A percentile compares a stretch with the other conserved stretches of the same genome.
These are phyloP conservation scores for Macadamia integrifolia DNA, from an alignment of 164 flowering plant species.

Conservation along the genomic window DNA sequence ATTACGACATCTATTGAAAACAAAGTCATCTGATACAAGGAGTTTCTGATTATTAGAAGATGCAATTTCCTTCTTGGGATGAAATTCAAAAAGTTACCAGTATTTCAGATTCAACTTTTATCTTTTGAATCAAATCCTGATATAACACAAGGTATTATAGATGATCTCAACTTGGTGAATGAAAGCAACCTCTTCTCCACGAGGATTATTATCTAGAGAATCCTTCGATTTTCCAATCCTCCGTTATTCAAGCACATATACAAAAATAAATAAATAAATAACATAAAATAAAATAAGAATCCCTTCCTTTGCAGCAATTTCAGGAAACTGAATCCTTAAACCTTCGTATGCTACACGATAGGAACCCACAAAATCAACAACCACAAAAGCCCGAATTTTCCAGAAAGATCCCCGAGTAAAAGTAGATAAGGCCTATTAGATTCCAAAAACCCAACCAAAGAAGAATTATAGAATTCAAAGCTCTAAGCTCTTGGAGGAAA, in stretches of 20 bases:
- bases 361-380: too few species aligned
- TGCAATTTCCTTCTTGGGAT: conserved; percentile 13
- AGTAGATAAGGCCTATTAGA: too few species aligned
- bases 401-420: too few species aligned
- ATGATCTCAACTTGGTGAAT: neutral
- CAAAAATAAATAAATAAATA: too few species aligned
- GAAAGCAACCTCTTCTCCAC: conserved; percentile 11
- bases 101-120: neutral
- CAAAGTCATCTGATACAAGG: conserved; percentile 17
- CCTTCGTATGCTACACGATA: too few species aligned
- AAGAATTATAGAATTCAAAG: too few species aligned
- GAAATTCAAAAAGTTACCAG: conserved; percentile 7
- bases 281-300: too few species aligned
- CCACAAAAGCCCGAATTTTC: too few species aligned
- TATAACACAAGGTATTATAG: neutral
- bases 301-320: too few species aligned
- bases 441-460: too few species aligned
- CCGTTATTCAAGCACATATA: conserved; percentile 36
- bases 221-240: conserved; percentile 20
- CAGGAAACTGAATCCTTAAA: too few species aligned
- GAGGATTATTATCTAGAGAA: conserved; percentile 15
- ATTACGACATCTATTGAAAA: conserved; percentile 12
- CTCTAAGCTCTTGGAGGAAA: too few species aligned
- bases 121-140: conserved; percentile 8
- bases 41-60: conserved; percentile 9